These are phyloP conservation scores for Orbilia javanica DNA, from an alignment of 2,329 filamentous ascomycete genomes.

Conservation along the genomic window DNA sequence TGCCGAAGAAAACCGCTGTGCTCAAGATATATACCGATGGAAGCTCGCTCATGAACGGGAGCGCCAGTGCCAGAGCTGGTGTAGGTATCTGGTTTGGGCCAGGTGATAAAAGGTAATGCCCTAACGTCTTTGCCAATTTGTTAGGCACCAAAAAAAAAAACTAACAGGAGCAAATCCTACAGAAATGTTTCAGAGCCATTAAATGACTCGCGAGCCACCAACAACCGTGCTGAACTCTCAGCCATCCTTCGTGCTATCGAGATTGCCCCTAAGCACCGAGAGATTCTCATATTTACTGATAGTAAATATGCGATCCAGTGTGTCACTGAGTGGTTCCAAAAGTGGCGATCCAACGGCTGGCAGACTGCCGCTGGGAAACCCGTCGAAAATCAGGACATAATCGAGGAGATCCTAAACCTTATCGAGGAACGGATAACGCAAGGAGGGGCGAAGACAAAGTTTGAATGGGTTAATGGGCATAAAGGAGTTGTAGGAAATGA, in stretches of 20 bases:
- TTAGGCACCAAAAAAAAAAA: not conserved
- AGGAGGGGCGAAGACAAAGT: constrained; percentile 74
- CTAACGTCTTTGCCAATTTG: not conserved
- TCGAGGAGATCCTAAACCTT: constrained; percentile 77
- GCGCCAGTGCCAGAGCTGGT: constrained; percentile 70
- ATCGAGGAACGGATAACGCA: constrained; percentile 76
- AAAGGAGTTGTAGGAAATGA: constrained; percentile 65
- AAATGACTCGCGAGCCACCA: constrained; percentile 81
- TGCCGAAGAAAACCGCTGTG: constrained; percentile 62
- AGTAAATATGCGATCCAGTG: constrained; percentile 92
- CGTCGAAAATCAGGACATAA: constrained; percentile 88
- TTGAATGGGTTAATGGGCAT: constrained; percentile 94
- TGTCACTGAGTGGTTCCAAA: constrained; percentile 82
- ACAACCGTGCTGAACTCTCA: constrained; percentile 94
- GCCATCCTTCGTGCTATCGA: constrained; percentile 87
- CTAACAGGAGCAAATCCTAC: not conserved
- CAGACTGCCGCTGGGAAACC: constrained; percentile 76
- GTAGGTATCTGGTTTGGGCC: constrained; percentile 75
- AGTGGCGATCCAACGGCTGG: constrained; percentile 84
- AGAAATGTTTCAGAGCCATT: constrained; percentile 81
- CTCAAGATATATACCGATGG: constrained; percentile 74
- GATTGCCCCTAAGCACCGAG: constrained; percentile 75
- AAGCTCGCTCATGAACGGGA: constrained; percentile 73
- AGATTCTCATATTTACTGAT: constrained; percentile 85
- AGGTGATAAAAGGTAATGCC: constrained; percentile 70